Conservation (phyloP, 2,329 filamentous ascomycete genomes). For the Monosporascus sp. region DNA sequence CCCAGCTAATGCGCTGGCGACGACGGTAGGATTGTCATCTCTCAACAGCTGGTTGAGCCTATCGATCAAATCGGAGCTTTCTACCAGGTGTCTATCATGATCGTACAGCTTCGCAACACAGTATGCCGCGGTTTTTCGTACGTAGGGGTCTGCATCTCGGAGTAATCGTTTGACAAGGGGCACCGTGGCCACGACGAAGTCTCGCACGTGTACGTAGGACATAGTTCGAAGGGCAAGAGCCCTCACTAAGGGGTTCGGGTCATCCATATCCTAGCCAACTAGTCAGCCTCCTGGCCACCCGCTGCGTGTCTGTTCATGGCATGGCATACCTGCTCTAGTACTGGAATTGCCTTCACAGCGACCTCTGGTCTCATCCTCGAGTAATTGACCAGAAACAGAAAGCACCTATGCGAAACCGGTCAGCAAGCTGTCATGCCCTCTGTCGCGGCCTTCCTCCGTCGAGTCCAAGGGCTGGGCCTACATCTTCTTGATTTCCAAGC, state of each 20-base stretch:
- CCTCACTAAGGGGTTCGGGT: slow-evolving; percentile 84
- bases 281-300: slow-evolving; percentile 10
- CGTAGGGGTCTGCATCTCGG: slow-evolving; percentile 85
- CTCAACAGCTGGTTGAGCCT: slow-evolving; percentile 81
- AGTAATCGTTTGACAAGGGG: slow-evolving; percentile 78
- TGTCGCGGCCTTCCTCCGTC: slow-evolving; percentile 7
- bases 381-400: slow-evolving; percentile 96
- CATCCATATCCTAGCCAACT: slow-evolving; percentile 73
- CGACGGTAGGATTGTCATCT: slow-evolving; percentile 96
- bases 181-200: slow-evolving; percentile 90
- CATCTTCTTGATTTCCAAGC: slow-evolving; percentile 99
- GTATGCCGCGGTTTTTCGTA: slow-evolving; percentile 94
- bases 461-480: slow-evolving; percentile 38
- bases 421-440: slow-evolving; percentile 17
- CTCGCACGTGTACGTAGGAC: slow-evolving; percentile 93
- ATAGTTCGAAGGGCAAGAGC: slow-evolving; percentile 91
- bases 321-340: slow-evolving; percentile 65
- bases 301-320: background rate
- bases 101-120: slow-evolving; percentile 98
- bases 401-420: slow-evolving; percentile 63
- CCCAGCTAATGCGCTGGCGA: slow-evolving; percentile 84
- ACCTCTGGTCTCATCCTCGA: slow-evolving; percentile 90
- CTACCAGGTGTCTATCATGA: slow-evolving; percentile 85
- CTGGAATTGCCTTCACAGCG: slow-evolving; percentile 86
- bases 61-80: slow-evolving; percentile 87